Evolutionary conservation across 176 grass and related monocot species (phyloP).

Genomic region (Juncus inflexus): DNA sequence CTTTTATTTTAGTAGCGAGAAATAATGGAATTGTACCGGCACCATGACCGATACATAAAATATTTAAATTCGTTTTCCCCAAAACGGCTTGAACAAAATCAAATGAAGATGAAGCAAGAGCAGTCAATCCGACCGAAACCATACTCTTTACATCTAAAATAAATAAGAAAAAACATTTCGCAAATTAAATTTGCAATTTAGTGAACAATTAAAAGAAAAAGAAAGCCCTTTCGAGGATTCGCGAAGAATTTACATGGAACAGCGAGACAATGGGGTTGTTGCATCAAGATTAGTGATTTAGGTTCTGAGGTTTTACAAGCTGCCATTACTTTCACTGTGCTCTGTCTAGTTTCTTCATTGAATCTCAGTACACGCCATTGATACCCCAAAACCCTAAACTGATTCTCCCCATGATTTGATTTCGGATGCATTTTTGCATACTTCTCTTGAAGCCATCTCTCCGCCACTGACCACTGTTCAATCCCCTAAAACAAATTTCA

Average conservation of each 20-base stretch:
- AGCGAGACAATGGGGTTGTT: slow-evolving; percentile 74
- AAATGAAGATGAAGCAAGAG: slow-evolving; percentile 51
- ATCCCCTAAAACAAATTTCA: slow-evolving; percentile 33
- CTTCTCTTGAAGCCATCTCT: slow-evolving; percentile 70
- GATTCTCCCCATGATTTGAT: slow-evolving; percentile 12
- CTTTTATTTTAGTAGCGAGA: slow-evolving; percentile 80
- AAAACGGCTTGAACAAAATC: slow-evolving; percentile 58
- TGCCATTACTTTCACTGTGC: slow-evolving; percentile 73
- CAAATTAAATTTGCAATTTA: neutral
- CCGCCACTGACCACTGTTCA: slow-evolving; percentile 42
- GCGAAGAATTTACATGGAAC: slow-evolving; percentile 66
- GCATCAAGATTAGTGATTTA: slow-evolving; percentile 61
- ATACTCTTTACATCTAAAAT: slow-evolving; percentile 82
- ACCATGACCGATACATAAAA: slow-evolving; percentile 89
- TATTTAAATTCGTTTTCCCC: slow-evolving; percentile 51
- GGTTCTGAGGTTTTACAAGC: slow-evolving; percentile 44
- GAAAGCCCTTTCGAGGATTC: slow-evolving; percentile 6
- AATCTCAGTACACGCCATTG: slow-evolving; percentile 86
- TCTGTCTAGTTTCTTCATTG: slow-evolving; percentile 84
- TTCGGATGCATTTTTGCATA: slow-evolving; percentile 50
- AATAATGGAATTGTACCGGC: slow-evolving; percentile 76
- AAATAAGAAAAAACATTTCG: slow-evolving; percentile 13
- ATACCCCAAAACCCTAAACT: slow-evolving; percentile 83
- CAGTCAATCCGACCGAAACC: slow-evolving; percentile 59
- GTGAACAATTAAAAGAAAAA: slow-evolving; percentile 1